Evolutionary conservation across 2,329 filamentous ascomycete genomes (phyloP), one percentile per base, ranked within the genome.

Genomic region (Penicillium polonicum): DNA sequence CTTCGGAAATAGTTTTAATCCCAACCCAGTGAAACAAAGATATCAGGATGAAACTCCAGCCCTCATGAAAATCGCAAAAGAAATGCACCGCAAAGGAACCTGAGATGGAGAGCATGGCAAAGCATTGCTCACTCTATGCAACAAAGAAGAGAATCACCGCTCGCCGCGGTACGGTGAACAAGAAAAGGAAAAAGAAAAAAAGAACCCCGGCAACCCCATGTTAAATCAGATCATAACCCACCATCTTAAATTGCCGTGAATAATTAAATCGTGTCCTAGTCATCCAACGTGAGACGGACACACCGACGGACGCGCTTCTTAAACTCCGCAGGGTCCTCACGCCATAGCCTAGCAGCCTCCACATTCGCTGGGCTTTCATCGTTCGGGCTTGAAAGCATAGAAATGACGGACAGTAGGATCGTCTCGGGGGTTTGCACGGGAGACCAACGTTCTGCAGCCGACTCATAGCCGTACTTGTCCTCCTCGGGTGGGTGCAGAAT

Each of bases 401-500:
- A 94, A 73, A 99, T 95, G 35, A 96, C 92, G 68, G 87, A 92
- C 33, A 99, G 78, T 48, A 99, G 79, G 61, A 99, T 97, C 23
- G 92, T 96, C 81, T 97, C 93, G 52, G 93, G 92, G 13, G 89
- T 92, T 76, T 97, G 94, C 2, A 97, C 93, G 29, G 94, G 94
- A 58, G 85, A 90, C 94, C 94, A 99, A 60, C 94, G 86, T 82
- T 99, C 94, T 31, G 86, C 83, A 17, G 92, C 92, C 27, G 85
- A 84, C 76, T 99, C 94, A 79, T 99, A 99, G 52, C 93, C 93
- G 76, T 90, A 94, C 71, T 90, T 87, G 72, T 99, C 94, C 70
- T 97, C 92, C 78, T 91, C 92, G 5, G 94, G 93, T 13, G 93
- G 90, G 75, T 99, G 94, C 42, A 99, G 83, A 78, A 99, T 99